Evolutionary conservation across 345 rosid species (phyloP).

Genomic region (Citrus inodora): DNA sequence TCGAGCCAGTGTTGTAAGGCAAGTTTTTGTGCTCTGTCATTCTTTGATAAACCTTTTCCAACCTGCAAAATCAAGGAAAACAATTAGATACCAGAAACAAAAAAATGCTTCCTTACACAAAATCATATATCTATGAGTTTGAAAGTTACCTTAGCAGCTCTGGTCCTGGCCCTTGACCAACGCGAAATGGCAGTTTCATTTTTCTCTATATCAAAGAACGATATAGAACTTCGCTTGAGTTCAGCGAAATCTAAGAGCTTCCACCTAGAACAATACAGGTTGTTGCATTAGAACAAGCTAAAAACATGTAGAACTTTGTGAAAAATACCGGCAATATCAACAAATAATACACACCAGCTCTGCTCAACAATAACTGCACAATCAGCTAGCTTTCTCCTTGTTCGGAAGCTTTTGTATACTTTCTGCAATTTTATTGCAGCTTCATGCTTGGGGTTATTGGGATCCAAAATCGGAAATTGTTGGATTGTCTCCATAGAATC

Average conservation of each 20-base stretch:
- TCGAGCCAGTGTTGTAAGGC: conserved; percentile 96
- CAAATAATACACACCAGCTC: conserved; percentile 55
- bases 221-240: conserved; percentile 80
- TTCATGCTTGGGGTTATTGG: conserved; percentile 59
- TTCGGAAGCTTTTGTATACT: conserved; percentile 89
- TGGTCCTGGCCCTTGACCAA: conserved; percentile 93
- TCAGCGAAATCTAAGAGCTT: conserved; percentile 86
- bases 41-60: conserved; percentile 93
- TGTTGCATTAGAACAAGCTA: conserved; percentile 20
- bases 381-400: conserved; percentile 92
- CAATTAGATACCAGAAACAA: neutral
- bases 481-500: conserved; percentile 4
- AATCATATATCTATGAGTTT: neutral
- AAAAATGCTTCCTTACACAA: neutral
- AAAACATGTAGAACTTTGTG: neutral
- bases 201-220: conserved; percentile 85
- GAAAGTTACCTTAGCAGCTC: conserved; percentile 67
- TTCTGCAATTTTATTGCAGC: conserved; percentile 89
- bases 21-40: conserved; percentile 77
- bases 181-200: conserved; percentile 92
- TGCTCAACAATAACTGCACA: conserved; percentile 90
- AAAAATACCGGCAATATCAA: neutral
- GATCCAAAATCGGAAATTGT: conserved; percentile 39
- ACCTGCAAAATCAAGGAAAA: conserved; percentile 32
- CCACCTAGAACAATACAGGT: conserved; percentile 53